A percentile compares a stretch with the other conserved stretches of the same genome.
Conservation (phyloP, 805 yeast genomes). For the Vanderwaltozyma tropicalis region DNA sequence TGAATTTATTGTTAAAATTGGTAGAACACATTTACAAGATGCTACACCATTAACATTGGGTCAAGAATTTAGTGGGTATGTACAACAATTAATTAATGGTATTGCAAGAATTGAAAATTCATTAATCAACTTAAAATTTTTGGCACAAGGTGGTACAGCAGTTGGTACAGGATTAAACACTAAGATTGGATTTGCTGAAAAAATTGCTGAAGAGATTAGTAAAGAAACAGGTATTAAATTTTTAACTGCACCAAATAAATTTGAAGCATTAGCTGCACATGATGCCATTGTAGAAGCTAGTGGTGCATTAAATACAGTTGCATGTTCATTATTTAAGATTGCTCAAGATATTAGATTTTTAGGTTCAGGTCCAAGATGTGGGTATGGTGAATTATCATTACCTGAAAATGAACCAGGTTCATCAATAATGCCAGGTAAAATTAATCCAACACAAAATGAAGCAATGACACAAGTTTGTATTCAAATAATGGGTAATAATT, state of each 20-base stretch:
- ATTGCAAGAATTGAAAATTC: slow-evolving; percentile 71
- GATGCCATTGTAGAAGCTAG: slow-evolving; percentile 97
- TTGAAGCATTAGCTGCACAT: slow-evolving; percentile 97
- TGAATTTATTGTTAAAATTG: slow-evolving; percentile 83
- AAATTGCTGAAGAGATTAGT: slow-evolving; percentile 78
- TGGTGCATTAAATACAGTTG: slow-evolving; percentile 93
- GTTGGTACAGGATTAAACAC: slow-evolving; percentile 98
- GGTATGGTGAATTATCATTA: slow-evolving; percentile 87
- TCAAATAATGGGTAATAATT: slow-evolving; percentile 94
- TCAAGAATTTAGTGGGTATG: slow-evolving; percentile 95
- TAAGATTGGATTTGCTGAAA: slow-evolving; percentile 75
- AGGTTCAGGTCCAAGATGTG: slow-evolving; percentile 99
- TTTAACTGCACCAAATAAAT: slow-evolving; percentile 94
- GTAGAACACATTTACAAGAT: slow-evolving; percentile 97
- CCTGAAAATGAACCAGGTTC: slow-evolving; percentile 99
- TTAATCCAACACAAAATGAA: slow-evolving; percentile 97
- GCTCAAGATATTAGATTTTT: slow-evolving; percentile 97
- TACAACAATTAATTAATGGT: slow-evolving; percentile 85
- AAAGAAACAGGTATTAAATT: slow-evolving; percentile 81
- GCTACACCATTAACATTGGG: slow-evolving; percentile 97
- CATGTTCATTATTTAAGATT: slow-evolving; percentile 85
- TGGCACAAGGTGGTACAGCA: slow-evolving; percentile 99
- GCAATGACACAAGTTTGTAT: slow-evolving; percentile 97
- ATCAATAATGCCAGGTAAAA: slow-evolving; percentile 98
- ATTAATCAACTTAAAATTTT: slow-evolving; percentile 62